Conservation (phyloP, 176 grass and related monocot species). For the Dendrocalamus sinicus region DNA sequence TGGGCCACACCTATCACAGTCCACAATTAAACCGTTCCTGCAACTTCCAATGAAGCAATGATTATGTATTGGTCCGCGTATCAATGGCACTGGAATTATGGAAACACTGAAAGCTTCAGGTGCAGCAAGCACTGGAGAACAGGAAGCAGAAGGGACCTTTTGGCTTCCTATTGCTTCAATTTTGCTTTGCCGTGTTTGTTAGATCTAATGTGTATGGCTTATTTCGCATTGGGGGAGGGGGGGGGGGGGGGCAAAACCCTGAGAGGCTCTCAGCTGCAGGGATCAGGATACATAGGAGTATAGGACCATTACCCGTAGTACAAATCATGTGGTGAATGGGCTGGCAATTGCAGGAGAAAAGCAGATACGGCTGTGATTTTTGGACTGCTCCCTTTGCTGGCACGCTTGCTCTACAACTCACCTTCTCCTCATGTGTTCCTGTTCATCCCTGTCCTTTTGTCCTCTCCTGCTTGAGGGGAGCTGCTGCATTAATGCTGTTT, state of each 20-base stretch:
- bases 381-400: constrained; percentile 24
- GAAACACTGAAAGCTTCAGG: neutral
- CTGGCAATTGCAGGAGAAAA: constrained; percentile 37
- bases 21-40: constrained; percentile 11
- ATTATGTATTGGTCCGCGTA: constrained; percentile 34
- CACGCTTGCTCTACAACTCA: constrained; percentile 29
- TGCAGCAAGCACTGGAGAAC: neutral
- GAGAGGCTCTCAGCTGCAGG: constrained; percentile 2
- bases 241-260: neutral
- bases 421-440: constrained; percentile 7
- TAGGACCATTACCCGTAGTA: constrained; percentile 35
- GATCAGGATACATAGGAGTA: neutral
- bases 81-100: neutral
- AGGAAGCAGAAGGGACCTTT: constrained; percentile 41
- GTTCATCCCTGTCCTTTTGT: constrained; percentile 17
- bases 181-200: neutral
- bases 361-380: constrained; percentile 21
- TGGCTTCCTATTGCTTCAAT: constrained; percentile 19
- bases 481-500: constrained; percentile 27
- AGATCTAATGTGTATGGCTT: constrained; percentile 14
- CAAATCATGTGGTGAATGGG: constrained; percentile 47
- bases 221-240: neutral
- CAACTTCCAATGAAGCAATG: constrained; percentile 28
- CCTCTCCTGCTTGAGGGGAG: constrained; percentile 11
- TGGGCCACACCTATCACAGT: neutral